Conservation (phyloP, 768 basidiomycete genomes). For the Leccinum ochraceum region DNA sequence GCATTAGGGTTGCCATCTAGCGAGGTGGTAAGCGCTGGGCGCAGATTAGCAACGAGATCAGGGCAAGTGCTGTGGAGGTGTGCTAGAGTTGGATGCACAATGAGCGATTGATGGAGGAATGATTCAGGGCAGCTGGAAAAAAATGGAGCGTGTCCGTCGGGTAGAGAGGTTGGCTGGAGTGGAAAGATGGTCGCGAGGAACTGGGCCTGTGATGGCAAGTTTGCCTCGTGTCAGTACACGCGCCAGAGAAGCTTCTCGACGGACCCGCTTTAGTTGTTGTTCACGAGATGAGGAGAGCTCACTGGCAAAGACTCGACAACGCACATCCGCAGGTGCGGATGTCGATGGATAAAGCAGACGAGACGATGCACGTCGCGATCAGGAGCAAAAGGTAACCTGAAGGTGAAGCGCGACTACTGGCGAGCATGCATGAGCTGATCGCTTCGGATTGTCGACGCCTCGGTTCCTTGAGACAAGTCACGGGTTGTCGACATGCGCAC, state of each 20-base stretch:
- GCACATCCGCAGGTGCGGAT: slow-evolving; percentile 22
- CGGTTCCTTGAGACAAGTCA: slow-evolving; percentile 18
- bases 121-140: slow-evolving; percentile 12
- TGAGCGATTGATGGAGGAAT: slow-evolving; percentile 4
- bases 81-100: neutral
- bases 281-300: slow-evolving; percentile 10
- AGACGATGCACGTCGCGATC: slow-evolving; percentile 9
- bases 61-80: neutral
- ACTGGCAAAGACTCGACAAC: slow-evolving; percentile 9
- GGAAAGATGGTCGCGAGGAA: slow-evolving; percentile 24
- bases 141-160: slow-evolving; percentile 20
- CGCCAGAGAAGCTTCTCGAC: slow-evolving; percentile 36
- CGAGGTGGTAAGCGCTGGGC: slow-evolving; percentile 6
- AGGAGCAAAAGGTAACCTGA: neutral
- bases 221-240: slow-evolving; percentile 61
- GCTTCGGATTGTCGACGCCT: slow-evolving; percentile 8
- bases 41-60: slow-evolving; percentile 8
- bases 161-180: slow-evolving; percentile 13
- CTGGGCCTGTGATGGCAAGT: slow-evolving; percentile 39
- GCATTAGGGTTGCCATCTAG: slow-evolving; percentile 28
- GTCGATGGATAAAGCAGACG: slow-evolving; percentile 5
- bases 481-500: slow-evolving; percentile 4
- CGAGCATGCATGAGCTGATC: slow-evolving; percentile 15
- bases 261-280: neutral
- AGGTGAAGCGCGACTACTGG: neutral